These are phyloP conservation scores for Phytophthora quininea DNA, from an alignment of 352 stramenopile species.

Conservation along the genomic window DNA sequence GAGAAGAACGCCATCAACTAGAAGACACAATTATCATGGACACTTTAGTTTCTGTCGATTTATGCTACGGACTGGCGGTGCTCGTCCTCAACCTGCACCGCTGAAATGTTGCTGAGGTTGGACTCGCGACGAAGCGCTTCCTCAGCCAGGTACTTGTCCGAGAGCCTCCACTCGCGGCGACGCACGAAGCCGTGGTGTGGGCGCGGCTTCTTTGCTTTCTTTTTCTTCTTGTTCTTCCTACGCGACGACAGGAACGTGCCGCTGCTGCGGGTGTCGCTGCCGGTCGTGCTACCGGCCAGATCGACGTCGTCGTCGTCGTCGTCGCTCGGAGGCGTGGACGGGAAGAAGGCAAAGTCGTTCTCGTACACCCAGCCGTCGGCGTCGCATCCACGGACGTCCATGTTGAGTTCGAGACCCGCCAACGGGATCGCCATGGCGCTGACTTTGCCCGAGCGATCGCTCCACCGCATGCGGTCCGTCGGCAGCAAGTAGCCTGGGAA, in stretches of 20 bases:
- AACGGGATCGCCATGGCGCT: slow-evolving; percentile 75
- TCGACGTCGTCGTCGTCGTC: slow-evolving; percentile 34
- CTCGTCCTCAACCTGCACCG: slow-evolving; percentile 47
- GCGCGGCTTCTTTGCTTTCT: slow-evolving; percentile 50
- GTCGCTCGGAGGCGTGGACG: slow-evolving; percentile 45
- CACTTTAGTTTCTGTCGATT: neutral
- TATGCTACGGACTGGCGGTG: slow-evolving; percentile 13
- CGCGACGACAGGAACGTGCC: slow-evolving; percentile 34
- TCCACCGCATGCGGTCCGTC: slow-evolving; percentile 85
- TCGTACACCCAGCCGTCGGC: slow-evolving; percentile 87
- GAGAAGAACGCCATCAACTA: neutral
- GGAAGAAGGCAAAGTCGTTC: slow-evolving; percentile 85
- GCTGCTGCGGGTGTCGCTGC: slow-evolving; percentile 21
- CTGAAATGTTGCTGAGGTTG: slow-evolving; percentile 45
- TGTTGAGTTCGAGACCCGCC: slow-evolving; percentile 68
- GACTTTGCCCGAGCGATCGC: slow-evolving; percentile 77
- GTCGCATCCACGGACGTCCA: slow-evolving; percentile 64
- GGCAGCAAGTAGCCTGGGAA: slow-evolving; percentile 83
- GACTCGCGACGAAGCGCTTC: slow-evolving; percentile 33
- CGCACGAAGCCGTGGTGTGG: slow-evolving; percentile 74
- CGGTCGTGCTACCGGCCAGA: slow-evolving; percentile 5
- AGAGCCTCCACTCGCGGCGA: slow-evolving; percentile 74
- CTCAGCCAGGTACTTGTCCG: slow-evolving; percentile 61
- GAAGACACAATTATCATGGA: neutral
- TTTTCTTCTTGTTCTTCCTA: slow-evolving; percentile 44